Evolutionary conservation across 768 basidiomycete genomes (phyloP).

Genomic region (Tulasnella sp.): DNA sequence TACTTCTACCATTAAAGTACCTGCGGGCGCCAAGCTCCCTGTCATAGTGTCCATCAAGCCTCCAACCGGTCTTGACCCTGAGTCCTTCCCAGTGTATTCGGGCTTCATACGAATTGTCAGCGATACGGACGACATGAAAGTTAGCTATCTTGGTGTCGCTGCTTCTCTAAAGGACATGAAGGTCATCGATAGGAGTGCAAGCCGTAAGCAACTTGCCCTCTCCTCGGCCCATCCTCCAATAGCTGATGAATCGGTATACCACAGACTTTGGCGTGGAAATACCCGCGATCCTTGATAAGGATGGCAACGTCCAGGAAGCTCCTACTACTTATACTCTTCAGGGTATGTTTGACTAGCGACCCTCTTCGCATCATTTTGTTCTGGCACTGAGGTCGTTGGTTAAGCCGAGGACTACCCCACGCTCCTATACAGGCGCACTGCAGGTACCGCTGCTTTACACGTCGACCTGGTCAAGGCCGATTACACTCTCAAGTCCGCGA

Average conservation of each 20-base stretch:
- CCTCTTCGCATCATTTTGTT: too few relatives aligned
- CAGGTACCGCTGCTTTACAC: constrained; percentile 30
- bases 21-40: constrained; percentile 49
- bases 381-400: background rate
- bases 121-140: constrained; percentile 38
- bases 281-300: constrained; percentile 19
- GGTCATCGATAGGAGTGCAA: constrained; percentile 53
- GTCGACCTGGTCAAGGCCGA: constrained; percentile 32
- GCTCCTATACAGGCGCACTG: constrained; percentile 30
- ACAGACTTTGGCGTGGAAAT: constrained; percentile 10
- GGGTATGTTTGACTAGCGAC: background rate
- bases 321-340: constrained; percentile 19
- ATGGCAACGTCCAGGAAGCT: background rate
- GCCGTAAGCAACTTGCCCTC: background rate
- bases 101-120: constrained; percentile 57
- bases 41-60: constrained; percentile 54
- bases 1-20: constrained; percentile 51
- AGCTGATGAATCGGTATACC: background rate
- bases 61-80: constrained; percentile 49
- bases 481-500: constrained; percentile 6
- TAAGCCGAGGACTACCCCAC: constrained; percentile 16
- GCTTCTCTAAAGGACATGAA: constrained; percentile 52
- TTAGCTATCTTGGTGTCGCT: constrained; percentile 54
- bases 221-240: background rate
- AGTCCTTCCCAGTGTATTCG: constrained; percentile 60